Conservation (phyloP, 108 stramenopile species). For the Skeletonema menzelii region DNA sequence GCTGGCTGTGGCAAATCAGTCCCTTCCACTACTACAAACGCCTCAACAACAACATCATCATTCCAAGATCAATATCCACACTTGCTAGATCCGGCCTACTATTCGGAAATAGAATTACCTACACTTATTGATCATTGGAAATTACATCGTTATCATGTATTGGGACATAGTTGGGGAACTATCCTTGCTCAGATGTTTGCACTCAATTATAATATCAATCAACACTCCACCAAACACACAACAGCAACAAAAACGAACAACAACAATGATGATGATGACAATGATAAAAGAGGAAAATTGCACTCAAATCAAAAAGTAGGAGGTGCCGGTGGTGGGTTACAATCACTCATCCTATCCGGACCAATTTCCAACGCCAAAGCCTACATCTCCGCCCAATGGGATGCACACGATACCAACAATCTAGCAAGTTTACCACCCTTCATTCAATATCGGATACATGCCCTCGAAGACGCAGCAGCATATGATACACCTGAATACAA, state of each 20-base stretch:
- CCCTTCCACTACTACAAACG: neutral
- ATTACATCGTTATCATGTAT: constrained; percentile 31
- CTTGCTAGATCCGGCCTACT: constrained; percentile 38
- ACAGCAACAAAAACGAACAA: neutral
- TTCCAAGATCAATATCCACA: constrained; percentile 9
- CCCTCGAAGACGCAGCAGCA: constrained; percentile 23
- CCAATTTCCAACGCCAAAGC: constrained; percentile 40
- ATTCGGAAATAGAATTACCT: constrained; percentile 51
- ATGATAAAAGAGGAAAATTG: too few relatives aligned
- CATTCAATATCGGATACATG: constrained; percentile 37
- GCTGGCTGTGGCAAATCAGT: constrained; percentile 45
- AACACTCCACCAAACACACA: neutral
- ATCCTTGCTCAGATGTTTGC: constrained; percentile 44
- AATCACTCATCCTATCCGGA: constrained; percentile 40
- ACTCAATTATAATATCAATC: constrained; percentile 5
- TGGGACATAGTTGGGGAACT: constrained; percentile 49
- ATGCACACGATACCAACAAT: constrained; percentile 22
- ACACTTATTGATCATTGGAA: constrained; percentile 31
- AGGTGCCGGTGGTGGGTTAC: too few relatives aligned
- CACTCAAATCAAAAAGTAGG: too few relatives aligned
- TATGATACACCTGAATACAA: constrained; percentile 45
- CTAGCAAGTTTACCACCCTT: constrained; percentile 43
- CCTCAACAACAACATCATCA: neutral
- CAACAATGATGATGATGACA: too few relatives aligned
- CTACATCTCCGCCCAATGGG: constrained; percentile 50